These are phyloP conservation scores for Aphanocladium album DNA, from an alignment of 2,329 filamentous ascomycete species.

Conservation along the genomic window DNA sequence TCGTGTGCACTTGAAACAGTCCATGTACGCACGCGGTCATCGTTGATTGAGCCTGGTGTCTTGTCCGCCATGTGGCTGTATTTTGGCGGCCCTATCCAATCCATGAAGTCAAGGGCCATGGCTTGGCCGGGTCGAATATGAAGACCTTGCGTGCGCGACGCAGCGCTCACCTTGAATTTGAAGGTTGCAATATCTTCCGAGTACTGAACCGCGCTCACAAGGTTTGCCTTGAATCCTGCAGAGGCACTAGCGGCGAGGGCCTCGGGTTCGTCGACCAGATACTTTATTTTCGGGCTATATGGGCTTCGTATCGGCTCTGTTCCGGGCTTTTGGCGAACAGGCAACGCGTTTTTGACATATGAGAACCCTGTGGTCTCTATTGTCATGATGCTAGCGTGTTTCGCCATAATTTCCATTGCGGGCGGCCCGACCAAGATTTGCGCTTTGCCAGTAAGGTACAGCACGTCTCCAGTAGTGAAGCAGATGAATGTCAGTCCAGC, in stretches of 20 bases:
- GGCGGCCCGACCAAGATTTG: not conserved
- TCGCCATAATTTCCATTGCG: not conserved
- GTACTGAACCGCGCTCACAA: not conserved
- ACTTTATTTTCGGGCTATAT: slow-evolving; percentile 3
- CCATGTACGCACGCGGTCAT: slow-evolving; percentile 3
- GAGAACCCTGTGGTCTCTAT: not conserved
- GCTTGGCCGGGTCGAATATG: not conserved
- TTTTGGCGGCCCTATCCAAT: slow-evolving; percentile 3
- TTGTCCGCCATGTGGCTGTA: slow-evolving; percentile 2
- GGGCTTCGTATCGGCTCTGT: not conserved
- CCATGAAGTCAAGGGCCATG: slow-evolving; percentile 1
- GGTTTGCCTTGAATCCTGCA: not conserved
- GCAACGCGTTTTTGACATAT: not conserved
- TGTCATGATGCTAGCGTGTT: not conserved
- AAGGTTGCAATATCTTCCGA: not conserved
- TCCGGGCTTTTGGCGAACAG: not conserved
- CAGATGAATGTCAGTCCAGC: not conserved
- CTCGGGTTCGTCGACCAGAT: slow-evolving; percentile 4
- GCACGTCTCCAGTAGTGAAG: not conserved
- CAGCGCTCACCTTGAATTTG: not conserved
- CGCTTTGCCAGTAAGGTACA: not conserved
- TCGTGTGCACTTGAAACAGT: slow-evolving; percentile 1
- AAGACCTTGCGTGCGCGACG: not conserved
- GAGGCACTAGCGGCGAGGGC: not conserved
- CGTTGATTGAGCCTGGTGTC: not conserved